Evolutionary conservation across 148 eudicot species (phyloP).

Genomic region (Linanthus parryae): DNA sequence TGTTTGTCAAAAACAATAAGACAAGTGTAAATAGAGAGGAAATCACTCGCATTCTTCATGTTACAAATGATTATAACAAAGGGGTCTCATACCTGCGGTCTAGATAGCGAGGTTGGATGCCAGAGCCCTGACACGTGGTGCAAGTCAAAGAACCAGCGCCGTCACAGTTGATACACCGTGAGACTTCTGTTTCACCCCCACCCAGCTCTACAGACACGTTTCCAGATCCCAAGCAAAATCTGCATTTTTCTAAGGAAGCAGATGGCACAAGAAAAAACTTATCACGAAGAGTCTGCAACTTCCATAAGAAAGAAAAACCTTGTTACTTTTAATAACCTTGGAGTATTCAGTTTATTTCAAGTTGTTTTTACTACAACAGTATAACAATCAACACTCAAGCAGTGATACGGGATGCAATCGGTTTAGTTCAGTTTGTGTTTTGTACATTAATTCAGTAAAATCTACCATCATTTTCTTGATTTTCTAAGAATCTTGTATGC

Average conservation of each 20-base stretch:
- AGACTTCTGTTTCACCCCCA: slow-evolving; percentile 81
- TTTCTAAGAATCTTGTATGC: no score
- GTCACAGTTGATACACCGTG: slow-evolving; percentile 84
- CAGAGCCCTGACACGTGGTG: slow-evolving; percentile 95
- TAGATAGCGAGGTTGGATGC: slow-evolving; percentile 96
- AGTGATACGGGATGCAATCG: no score
- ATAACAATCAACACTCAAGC: no score
- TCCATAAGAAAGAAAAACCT: not conserved
- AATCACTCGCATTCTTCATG: not conserved
- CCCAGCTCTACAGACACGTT: slow-evolving; percentile 77
- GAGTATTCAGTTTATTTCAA: no score
- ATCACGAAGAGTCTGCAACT: no score
- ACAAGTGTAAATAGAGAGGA: slow-evolving; percentile 1
- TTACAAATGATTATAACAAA: not conserved
- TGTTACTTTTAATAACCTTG: not conserved
- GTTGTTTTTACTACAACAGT: no score
- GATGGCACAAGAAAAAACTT: not conserved
- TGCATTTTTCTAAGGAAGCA: slow-evolving; percentile 87
- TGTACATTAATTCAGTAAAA: no score
- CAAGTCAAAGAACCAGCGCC: slow-evolving; percentile 90
- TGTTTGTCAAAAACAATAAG: slow-evolving; percentile 21
- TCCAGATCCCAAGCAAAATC: slow-evolving; percentile 88
- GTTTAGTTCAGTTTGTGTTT: no score
- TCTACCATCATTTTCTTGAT: no score
- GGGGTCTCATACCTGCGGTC: slow-evolving; percentile 65